These are phyloP conservation scores for Calonectria honghensis DNA, from an alignment of 2,329 filamentous ascomycete genomes.

Conservation along the genomic window DNA sequence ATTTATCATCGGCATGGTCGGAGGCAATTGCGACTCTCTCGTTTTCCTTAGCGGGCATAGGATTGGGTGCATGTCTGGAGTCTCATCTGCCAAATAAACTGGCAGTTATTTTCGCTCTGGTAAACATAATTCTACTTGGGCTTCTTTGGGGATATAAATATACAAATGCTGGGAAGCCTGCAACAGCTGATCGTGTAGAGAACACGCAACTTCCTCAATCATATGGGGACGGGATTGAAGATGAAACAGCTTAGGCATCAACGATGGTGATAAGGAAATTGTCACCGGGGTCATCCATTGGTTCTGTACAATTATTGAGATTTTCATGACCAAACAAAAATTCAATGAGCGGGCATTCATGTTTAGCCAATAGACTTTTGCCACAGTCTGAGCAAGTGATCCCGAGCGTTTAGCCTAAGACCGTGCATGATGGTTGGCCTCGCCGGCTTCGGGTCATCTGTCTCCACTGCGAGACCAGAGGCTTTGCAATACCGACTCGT, in stretches of 20 bases:
- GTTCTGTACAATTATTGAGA: no score
- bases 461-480: background rate
- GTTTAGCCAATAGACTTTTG: no score
- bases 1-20: background rate
- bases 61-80: background rate
- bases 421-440: no score
- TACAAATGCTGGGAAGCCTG: background rate
- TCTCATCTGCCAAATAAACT: background rate
- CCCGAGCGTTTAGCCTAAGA: no score
- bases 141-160: background rate
- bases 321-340: no score
- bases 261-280: background rate
- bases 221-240: background rate
- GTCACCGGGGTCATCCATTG: no score
- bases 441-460: background rate
- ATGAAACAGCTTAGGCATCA: background rate
- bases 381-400: no score
- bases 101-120: background rate
- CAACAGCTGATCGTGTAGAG: background rate
- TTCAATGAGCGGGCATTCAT: no score
- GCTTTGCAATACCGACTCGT: background rate
- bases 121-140: background rate
- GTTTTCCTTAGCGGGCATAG: background rate
- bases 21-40: background rate
- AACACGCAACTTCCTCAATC: background rate